These are phyloP conservation scores for Acacia pycnantha DNA, from an alignment of 331 rosid genomes.

Conservation along the genomic window DNA sequence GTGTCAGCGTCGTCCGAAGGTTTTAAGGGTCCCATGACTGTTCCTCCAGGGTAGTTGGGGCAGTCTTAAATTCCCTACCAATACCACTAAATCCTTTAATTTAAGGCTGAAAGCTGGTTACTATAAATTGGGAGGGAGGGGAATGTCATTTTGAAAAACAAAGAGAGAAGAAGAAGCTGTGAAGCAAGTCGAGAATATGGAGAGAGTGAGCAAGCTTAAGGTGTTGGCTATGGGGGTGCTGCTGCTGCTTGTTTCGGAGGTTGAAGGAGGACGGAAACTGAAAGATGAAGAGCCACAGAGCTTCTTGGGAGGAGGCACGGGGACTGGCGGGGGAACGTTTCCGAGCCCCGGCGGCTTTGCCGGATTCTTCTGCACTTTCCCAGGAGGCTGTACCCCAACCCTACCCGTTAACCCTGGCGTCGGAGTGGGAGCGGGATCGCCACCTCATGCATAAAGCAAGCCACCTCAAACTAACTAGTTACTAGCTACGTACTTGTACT, in stretches of 20 bases:
- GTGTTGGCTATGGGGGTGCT: constrained; percentile 23
- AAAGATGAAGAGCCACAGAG: constrained; percentile 53
- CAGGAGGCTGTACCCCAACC: constrained; percentile 51
- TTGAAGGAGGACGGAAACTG: constrained; percentile 45
- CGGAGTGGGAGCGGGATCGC: not conserved
- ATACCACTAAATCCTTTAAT: constrained; percentile 16
- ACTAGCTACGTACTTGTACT: not conserved
- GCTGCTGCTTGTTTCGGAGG: constrained; percentile 35
- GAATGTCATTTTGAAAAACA: not conserved
- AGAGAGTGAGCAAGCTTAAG: constrained; percentile 30
- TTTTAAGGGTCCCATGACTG: constrained; percentile 9
- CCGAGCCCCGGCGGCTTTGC: constrained; percentile 57
- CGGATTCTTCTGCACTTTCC: constrained; percentile 54
- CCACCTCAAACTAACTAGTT: not conserved
- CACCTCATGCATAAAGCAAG: constrained; percentile 28
- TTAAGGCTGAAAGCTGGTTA: not conserved
- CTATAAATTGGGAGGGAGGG: constrained; percentile 41
- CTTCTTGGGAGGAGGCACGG: constrained; percentile 48
- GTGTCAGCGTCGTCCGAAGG: constrained; percentile 30
- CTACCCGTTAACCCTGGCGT: constrained; percentile 40
- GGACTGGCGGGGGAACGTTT: constrained; percentile 27
- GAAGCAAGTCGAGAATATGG: constrained; percentile 34
- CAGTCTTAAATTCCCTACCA: constrained; percentile 36
- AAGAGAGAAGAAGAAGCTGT: not conserved
- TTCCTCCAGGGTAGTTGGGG: constrained; percentile 29